Evolutionary conservation across 805 yeast species (phyloP), one percentile per base, ranked within the genome.

Genomic region (Hyphopichia homilentoma): DNA sequence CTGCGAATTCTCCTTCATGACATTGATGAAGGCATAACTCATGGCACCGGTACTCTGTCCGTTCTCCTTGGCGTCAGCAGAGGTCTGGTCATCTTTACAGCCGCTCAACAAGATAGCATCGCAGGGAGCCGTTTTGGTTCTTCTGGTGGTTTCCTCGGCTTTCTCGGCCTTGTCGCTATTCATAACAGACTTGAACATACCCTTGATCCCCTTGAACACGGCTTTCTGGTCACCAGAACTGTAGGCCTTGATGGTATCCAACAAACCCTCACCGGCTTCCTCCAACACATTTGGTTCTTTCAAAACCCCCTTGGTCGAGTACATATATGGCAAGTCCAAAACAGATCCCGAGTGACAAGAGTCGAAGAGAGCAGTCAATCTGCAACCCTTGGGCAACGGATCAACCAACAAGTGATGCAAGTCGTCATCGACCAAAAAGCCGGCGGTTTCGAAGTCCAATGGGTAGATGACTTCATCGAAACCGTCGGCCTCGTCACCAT

Each of bases 281-380:
- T 82, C 80, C 63, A 81, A 73, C 45, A 84, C 57, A 51, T 80
- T 83, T 26, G 89, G 89, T 55, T 84, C 94, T 57, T 85, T 86
- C 30, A 85, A 52, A 3, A 83, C 79, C 39, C 95, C 95, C 52
- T 84, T 82, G 12, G 90, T 84, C 4, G 93, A 82, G 57, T 86
- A 86, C 29, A 75, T 68, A 46, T 75, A 86, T 2, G 95, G 95
- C 37, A 86, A 61, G 55, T 86, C 95, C 43, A 86, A 57, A 1
- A 75, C 90, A 1, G 90, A 76, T 8, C 95, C 95, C 1, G 90
- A 82, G 52, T 86, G 95, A 54, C 95, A 86, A 8, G 87, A 80
- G 58, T 86, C 95, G 46, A 81, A 85, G 37, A 85, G 60, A 0
- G 89, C 88, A 3, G 94, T 85, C 33, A 86, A 62, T 38, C 89